Percentiles rank a stretch among this genome's conserved stretches.
These are phyloP conservation scores for Paraurostyla sp. DNA, from an alignment of 73 alveolate genomes.

Conservation along the genomic window DNA sequence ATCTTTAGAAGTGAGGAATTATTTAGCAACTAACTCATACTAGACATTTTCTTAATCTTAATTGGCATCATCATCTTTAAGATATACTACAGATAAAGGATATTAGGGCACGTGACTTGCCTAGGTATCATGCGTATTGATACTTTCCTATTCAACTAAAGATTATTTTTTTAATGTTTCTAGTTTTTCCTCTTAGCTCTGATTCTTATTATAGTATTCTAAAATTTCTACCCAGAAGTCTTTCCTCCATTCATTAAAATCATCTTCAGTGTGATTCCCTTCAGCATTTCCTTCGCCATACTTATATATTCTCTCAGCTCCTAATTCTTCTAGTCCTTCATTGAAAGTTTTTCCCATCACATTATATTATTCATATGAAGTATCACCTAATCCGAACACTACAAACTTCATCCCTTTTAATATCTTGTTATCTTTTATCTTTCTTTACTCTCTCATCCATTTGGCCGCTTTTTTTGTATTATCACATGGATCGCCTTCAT, in stretches of 20 bases:
- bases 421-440: slow-evolving; percentile 26
- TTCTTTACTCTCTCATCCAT: slow-evolving; percentile 72
- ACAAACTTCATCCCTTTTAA: slow-evolving; percentile 65
- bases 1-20: slow-evolving; percentile 63
- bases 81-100: neutral
- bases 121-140: neutral
- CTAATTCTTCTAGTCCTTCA: slow-evolving; percentile 63
- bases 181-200: neutral
- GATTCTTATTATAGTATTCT: slow-evolving; percentile 20
- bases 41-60: neutral
- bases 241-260: slow-evolving; percentile 80
- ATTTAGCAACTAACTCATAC: slow-evolving; percentile 69
- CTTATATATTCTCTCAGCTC: slow-evolving; percentile 72
- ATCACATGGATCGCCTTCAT: slow-evolving; percentile 91
- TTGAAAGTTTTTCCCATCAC: slow-evolving; percentile 77
- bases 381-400: slow-evolving; percentile 86
- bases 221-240: slow-evolving; percentile 72
- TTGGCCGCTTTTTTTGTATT: slow-evolving; percentile 74
- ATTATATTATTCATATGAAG: slow-evolving; percentile 82
- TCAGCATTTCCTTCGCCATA: slow-evolving; percentile 82
- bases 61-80: neutral
- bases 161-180: neutral
- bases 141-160: neutral
- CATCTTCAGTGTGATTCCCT: slow-evolving; percentile 76
- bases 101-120: neutral